Percentiles rank a stretch among this genome's conserved stretches.
Evolutionary conservation across 225 moss, liverwort and hornwort species (phyloP).

Genomic region (Bryoerythrophyllum caledonicum): DNA sequence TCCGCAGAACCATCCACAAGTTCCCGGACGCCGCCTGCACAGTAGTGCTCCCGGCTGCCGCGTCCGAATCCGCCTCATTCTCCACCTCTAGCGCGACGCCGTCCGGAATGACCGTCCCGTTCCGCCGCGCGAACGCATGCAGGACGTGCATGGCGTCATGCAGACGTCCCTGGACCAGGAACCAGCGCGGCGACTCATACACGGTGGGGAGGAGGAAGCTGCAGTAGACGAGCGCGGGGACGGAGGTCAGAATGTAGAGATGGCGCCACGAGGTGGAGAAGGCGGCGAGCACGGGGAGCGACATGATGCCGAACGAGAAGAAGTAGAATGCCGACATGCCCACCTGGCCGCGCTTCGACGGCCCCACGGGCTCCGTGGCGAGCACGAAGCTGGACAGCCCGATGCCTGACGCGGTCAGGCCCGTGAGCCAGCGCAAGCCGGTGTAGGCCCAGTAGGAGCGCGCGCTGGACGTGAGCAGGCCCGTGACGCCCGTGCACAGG

Average conservation of each 20-base stretch:
- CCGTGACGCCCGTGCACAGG: conserved; percentile 39
- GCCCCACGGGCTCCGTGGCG: conserved; percentile 79
- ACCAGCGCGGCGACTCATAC: conserved; percentile 87
- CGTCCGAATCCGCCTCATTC: conserved; percentile 11
- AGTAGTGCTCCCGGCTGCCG: neutral
- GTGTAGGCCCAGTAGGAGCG: conserved; percentile 60
- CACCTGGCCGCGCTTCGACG: conserved; percentile 68
- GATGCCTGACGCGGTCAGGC: conserved; percentile 58
- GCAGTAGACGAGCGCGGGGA: conserved; percentile 59
- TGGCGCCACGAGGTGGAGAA: conserved; percentile 64
- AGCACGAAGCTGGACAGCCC: conserved; percentile 76
- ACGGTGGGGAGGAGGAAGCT: conserved; percentile 52
- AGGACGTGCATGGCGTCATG: conserved; percentile 70
- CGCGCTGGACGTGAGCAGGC: conserved; percentile 56
- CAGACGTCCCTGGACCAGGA: conserved; percentile 67
- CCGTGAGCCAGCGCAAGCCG: conserved; percentile 52
- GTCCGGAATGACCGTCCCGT: conserved; percentile 54
- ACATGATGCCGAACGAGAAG: conserved; percentile 76
- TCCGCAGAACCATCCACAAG: conserved; percentile 55
- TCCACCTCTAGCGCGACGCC: conserved; percentile 40
- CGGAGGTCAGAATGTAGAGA: conserved; percentile 57
- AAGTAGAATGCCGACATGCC: conserved; percentile 95
- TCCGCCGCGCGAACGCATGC: conserved; percentile 54
- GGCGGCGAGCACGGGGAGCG: conserved; percentile 47
- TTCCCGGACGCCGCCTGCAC: conserved; percentile 38